phyloP scores from a whole-genome alignment of 2,329 filamentous ascomycete genomes.

The Colletotrichum horii region DNA sequence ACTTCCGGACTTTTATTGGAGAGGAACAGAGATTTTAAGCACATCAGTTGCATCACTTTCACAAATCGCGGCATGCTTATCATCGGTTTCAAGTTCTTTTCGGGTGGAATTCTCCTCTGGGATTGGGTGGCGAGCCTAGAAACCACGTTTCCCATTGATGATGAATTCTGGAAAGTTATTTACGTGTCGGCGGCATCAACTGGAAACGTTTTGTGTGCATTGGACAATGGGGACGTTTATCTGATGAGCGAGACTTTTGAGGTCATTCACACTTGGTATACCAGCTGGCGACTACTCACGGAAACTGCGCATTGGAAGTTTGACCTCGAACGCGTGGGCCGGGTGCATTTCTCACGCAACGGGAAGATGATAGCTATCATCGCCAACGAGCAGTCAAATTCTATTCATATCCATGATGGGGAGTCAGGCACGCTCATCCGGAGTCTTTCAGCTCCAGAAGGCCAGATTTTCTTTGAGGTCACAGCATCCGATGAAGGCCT shows the following conservation, averaged over 20 bases:
- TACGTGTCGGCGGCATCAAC: neutral
- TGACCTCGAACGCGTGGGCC: too few species aligned
- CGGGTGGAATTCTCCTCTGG: neutral
- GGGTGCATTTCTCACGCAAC: neutral
- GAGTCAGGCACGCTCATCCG: neutral
- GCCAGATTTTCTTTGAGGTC: neutral
- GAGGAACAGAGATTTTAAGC: too few species aligned
- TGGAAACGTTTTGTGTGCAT: accelerated
- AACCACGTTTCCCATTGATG: too few species aligned
- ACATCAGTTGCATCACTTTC: neutral
- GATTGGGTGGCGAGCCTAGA: neutral
- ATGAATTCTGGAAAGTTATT: neutral
- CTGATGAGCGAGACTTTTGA: neutral
- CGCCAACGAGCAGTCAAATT: neutral
- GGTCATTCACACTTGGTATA: neutral
- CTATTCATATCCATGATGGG: neutral
- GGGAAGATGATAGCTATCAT: neutral
- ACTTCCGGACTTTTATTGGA: neutral
- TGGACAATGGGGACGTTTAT: neutral
- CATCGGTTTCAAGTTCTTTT: accelerated
- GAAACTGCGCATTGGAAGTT: too few species aligned
- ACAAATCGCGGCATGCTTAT: neutral
- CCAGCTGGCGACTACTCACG: too few species aligned
- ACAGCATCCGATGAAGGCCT: neutral
- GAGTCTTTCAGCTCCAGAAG: neutral